A percentile compares a stretch with the other conserved stretches of the same genome.
Evolutionary conservation across 2,329 filamentous ascomycete genomes (phyloP).

Genomic region (Sphaerulina musiva): DNA sequence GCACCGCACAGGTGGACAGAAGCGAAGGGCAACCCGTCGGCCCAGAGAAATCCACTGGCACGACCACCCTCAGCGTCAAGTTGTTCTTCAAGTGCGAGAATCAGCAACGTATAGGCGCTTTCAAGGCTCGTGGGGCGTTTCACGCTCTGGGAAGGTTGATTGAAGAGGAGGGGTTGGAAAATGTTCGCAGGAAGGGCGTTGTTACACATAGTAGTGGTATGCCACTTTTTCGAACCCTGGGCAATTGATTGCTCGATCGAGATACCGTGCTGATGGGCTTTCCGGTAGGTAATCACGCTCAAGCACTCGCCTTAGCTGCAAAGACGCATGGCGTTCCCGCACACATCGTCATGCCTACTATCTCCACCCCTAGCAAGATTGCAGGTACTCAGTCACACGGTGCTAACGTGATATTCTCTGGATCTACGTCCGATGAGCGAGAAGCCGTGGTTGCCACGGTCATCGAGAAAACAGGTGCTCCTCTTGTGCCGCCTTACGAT

Average conservation of each 20-base stretch:
- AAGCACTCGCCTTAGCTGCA: constrained; percentile 83
- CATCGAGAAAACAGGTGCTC: constrained; percentile 63
- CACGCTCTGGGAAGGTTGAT: constrained; percentile 71
- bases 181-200: constrained; percentile 59
- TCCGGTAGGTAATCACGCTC: constrained; percentile 76
- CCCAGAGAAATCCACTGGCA: constrained; percentile 10
- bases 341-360: constrained; percentile 87
- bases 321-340: constrained; percentile 65
- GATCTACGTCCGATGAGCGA: constrained; percentile 71
- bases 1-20: constrained; percentile 53
- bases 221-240: background rate
- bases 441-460: constrained; percentile 69
- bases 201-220: constrained; percentile 84
- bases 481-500: constrained; percentile 83
- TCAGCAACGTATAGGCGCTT: constrained; percentile 80
- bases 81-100: constrained; percentile 98
- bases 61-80: constrained; percentile 59
- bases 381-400: constrained; percentile 73
- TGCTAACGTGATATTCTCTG: constrained; percentile 72
- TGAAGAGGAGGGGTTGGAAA: constrained; percentile 53
- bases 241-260: background rate
- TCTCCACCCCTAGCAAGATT: constrained; percentile 79
- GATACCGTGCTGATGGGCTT: constrained; percentile 11
- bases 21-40: constrained; percentile 13
- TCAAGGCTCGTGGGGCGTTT: constrained; percentile 87